Percentiles rank a stretch among this genome's conserved stretches.
These are phyloP conservation scores for Tylopilus rubrobrunneus DNA, from an alignment of 768 basidiomycete species.

Conservation along the genomic window DNA sequence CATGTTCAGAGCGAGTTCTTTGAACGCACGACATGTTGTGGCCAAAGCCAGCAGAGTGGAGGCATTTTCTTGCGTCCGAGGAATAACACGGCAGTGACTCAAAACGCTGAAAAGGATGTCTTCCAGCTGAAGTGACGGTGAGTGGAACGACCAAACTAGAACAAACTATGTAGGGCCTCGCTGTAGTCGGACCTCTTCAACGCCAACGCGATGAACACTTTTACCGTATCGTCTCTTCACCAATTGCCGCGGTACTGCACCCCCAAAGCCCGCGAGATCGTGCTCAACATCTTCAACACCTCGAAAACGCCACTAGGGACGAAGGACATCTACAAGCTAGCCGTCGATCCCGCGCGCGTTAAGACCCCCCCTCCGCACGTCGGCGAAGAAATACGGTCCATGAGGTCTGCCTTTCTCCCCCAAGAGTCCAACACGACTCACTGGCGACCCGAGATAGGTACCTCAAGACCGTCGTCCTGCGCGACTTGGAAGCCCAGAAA, in stretches of 20 bases:
- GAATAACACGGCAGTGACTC: no score
- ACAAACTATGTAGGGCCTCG: no score
- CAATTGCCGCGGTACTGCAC: slow-evolving; percentile 24
- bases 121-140: no score
- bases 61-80: no score
- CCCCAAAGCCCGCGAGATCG: slow-evolving; percentile 18
- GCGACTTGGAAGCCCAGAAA: slow-evolving; percentile 38
- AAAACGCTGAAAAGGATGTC: no score
- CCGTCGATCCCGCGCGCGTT: slow-evolving; percentile 10
- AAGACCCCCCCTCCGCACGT: slow-evolving; percentile 35
- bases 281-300: slow-evolving; percentile 19
- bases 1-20: no score
- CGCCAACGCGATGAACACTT: slow-evolving; percentile 7
- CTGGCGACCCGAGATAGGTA: slow-evolving; percentile 35
- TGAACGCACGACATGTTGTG: background rate
- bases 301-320: slow-evolving; percentile 24
- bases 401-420: slow-evolving; percentile 38
- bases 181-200: no score
- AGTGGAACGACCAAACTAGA: no score
- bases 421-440: no score
- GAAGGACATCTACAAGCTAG: slow-evolving; percentile 26
- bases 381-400: slow-evolving; percentile 51
- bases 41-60: no score
- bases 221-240: slow-evolving; percentile 18
- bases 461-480: slow-evolving; percentile 51